Conservation (phyloP, 2,329 filamentous ascomycete genomes). For the Alternaria gansuensis region DNA sequence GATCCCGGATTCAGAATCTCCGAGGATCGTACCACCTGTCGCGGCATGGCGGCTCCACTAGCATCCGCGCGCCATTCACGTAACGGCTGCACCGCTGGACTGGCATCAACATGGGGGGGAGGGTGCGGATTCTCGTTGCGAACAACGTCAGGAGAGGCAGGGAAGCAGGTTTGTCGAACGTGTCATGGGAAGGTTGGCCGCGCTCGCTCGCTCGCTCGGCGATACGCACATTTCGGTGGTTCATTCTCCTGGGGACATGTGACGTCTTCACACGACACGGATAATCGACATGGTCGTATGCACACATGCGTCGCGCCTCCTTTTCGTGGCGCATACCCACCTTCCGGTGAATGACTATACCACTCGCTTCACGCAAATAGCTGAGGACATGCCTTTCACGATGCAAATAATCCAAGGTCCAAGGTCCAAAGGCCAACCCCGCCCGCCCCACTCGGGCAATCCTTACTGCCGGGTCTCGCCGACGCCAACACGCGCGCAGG, state of each 20-base stretch:
- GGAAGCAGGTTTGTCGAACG: not conserved
- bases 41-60: slow-evolving; percentile 7
- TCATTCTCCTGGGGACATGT: slow-evolving; percentile 1
- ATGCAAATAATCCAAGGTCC: not conserved
- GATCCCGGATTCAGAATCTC: slow-evolving; percentile 30
- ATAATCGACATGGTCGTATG: not conserved
- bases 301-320: slow-evolving; percentile 4
- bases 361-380: slow-evolving; percentile 1
- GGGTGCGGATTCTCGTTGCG: not conserved
- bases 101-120: not conserved
- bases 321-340: not conserved
- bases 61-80: not conserved
- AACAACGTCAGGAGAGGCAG: slow-evolving; percentile 1
- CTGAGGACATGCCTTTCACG: not conserved
- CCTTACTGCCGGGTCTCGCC: slow-evolving; percentile 23
- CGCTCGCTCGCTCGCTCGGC: not conserved
- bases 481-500: slow-evolving; percentile 11
- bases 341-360: slow-evolving; percentile 10
- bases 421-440: not conserved
- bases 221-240: slow-evolving; percentile 9
- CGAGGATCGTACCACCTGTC: slow-evolving; percentile 30
- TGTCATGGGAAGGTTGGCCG: not conserved
- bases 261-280: slow-evolving; percentile 7
- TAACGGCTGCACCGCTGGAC: slow-evolving; percentile 12
- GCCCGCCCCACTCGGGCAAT: slow-evolving; percentile 11